A percentile compares a stretch with the other conserved stretches of the same genome.
These are phyloP conservation scores for Backusella luteola DNA, from an alignment of 192 early-diverging fungal species.

Conservation along the genomic window DNA sequence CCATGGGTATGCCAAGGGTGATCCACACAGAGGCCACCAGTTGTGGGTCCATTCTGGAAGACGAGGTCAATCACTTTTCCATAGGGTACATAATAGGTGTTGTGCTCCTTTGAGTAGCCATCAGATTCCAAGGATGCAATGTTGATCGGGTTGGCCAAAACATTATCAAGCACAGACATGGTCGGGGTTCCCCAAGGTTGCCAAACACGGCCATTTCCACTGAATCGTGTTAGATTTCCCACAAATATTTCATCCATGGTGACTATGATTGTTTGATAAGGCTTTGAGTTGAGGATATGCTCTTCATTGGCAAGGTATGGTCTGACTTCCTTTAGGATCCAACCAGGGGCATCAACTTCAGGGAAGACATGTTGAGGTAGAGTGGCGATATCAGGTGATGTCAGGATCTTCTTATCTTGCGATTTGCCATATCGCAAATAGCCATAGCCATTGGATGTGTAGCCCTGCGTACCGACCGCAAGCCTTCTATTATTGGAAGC, in stretches of 20 bases:
- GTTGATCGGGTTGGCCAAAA: not conserved
- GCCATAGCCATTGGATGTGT: conserved; percentile 25
- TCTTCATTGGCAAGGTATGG: not conserved
- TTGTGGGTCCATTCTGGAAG: conserved; percentile 12
- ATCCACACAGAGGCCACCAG: not conserved
- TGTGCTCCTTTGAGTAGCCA: not conserved
- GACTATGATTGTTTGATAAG: not conserved
- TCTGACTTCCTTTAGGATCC: not conserved
- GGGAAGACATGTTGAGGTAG: not conserved
- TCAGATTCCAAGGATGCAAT: not conserved
- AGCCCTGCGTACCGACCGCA: not conserved
- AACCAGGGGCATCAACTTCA: not conserved
- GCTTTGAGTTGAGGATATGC: not conserved
- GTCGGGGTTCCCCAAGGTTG: not conserved
- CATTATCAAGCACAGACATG: not conserved
- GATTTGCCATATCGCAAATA: conserved; percentile 8
- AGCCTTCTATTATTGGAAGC: not conserved
- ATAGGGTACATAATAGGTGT: conserved; percentile 11
- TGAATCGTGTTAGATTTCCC: not conserved
- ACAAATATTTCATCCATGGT: not conserved
- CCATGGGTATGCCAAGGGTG: conserved; percentile 36
- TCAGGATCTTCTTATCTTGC: not conserved
- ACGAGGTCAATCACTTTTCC: conserved; percentile 25
- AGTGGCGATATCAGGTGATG: not conserved
- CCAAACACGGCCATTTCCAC: not conserved